A percentile compares a stretch with the other conserved stretches of the same genome.
phyloP scores from a whole-genome alignment of 139 green algal genomes.

The Edaphochlamys debaryana region DNA sequence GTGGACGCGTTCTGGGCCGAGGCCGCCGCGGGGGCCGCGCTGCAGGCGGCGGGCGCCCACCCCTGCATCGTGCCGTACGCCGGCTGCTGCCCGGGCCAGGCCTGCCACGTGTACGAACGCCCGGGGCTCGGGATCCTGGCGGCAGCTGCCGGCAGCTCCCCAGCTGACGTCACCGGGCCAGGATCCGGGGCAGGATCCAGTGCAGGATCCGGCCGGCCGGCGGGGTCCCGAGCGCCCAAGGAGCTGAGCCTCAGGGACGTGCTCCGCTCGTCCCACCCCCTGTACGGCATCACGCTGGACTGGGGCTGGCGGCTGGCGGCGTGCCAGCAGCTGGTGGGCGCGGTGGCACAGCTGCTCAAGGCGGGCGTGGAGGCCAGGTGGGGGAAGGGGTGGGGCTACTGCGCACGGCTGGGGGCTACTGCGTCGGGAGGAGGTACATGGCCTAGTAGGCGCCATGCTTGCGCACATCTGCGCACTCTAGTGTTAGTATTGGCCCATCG shows the following conservation, averaged over 20 bases:
- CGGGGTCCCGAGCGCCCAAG: no score
- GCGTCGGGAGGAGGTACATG: no score
- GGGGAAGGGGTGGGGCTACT: neutral
- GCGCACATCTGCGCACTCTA: no score
- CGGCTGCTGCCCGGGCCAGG: neutral
- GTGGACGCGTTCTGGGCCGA: slow-evolving; percentile 18
- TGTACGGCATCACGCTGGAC: neutral
- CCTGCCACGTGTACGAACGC: slow-evolving; percentile 30
- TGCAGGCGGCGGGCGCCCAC: neutral
- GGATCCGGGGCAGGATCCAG: no score
- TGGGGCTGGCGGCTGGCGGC: slow-evolving; percentile 17
- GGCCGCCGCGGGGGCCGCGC: neutral
- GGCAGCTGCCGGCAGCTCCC: no score
- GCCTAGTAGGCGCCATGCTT: no score
- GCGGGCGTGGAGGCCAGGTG: neutral
- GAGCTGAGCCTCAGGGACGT: neutral
- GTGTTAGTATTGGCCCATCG: no score
- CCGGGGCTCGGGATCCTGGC: no score
- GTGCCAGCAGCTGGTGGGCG: slow-evolving; percentile 4
- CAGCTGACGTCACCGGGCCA: no score
- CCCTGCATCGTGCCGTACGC: neutral
- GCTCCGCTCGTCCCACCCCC: neutral
- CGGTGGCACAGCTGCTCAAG: neutral
- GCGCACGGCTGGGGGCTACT: no score
- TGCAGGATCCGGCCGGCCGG: no score